These are phyloP conservation scores for Pleurotus djamor DNA, from an alignment of 768 basidiomycete genomes.

Conservation along the genomic window DNA sequence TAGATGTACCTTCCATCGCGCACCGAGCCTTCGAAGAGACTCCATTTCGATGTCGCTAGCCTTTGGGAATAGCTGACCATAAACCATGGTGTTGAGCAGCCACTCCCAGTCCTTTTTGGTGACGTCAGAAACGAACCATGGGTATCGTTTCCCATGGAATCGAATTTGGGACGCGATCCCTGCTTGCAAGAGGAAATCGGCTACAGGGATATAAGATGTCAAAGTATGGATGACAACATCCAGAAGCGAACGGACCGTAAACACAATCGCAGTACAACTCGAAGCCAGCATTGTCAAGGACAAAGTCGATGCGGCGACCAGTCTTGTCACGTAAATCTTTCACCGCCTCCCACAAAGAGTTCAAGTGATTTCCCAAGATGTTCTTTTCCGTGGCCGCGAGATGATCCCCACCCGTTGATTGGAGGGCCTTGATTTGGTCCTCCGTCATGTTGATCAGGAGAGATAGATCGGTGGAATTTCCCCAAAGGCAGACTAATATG, in stretches of 20 bases:
- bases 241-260: conserved; percentile 53
- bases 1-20: conserved; percentile 78
- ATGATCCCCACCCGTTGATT: conserved; percentile 94
- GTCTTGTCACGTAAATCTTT: conserved; percentile 67
- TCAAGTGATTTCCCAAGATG: conserved; percentile 85
- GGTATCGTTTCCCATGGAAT: conserved; percentile 95
- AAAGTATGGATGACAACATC: background rate
- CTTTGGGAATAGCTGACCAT: conserved; percentile 89
- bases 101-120: conserved; percentile 95
- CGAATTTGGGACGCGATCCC: conserved; percentile 81
- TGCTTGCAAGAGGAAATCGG: conserved; percentile 92
- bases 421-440: conserved; percentile 94
- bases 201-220: conserved; percentile 29
- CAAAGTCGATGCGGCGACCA: conserved; percentile 75
- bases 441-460: conserved; percentile 97
- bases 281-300: conserved; percentile 87
- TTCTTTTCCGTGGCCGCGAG: conserved; percentile 96
- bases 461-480: conserved; percentile 94
- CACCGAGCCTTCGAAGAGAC: conserved; percentile 74
- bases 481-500: conserved; percentile 85
- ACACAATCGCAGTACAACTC: conserved; percentile 88
- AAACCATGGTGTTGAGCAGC: conserved; percentile 83
- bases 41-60: conserved; percentile 78
- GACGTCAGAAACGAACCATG: conserved; percentile 94
- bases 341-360: conserved; percentile 70